phyloP scores from a whole-genome alignment of 345 rosid species.

The Iberis pinnata region DNA sequence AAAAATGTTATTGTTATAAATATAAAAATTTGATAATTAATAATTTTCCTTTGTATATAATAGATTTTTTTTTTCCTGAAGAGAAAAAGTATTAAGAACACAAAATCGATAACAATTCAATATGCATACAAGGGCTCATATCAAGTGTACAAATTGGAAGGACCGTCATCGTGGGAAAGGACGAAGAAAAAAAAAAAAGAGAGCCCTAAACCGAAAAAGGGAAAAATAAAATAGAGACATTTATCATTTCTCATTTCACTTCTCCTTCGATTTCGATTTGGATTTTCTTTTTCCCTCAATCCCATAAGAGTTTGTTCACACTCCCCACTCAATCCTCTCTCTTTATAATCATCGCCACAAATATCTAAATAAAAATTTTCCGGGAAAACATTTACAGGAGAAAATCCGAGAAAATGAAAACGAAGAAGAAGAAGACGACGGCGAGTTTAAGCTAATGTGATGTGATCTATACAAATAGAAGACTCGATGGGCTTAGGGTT shows the following conservation, averaged over 20 bases:
- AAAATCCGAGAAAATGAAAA: neutral
- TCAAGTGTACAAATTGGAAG: constrained; percentile 29
- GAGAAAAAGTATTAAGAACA: neutral
- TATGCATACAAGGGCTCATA: constrained; percentile 24
- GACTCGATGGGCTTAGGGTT: constrained; percentile 23
- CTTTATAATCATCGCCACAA: constrained; percentile 27
- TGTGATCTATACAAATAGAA: neutral
- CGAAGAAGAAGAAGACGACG: neutral
- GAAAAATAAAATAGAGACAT: constrained; percentile 4
- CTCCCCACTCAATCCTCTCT: constrained; percentile 31
- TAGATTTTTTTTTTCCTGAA: neutral
- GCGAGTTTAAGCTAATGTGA: neutral
- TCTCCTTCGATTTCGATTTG: constrained; percentile 30
- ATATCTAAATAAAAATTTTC: neutral
- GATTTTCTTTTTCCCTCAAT: neutral
- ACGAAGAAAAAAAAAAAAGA: neutral
- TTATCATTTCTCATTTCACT: neutral
- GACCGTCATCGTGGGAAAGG: constrained; percentile 29
- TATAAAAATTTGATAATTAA: too few relatives aligned
- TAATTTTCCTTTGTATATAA: too few relatives aligned
- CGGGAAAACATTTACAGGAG: neutral
- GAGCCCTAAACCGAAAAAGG: constrained; percentile 14
- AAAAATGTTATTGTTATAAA: too few relatives aligned
- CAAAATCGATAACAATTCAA: neutral
- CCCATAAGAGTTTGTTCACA: constrained; percentile 21